These are phyloP conservation scores for Phanerochaete sordida DNA, from an alignment of 768 basidiomycete genomes.

Conservation along the genomic window DNA sequence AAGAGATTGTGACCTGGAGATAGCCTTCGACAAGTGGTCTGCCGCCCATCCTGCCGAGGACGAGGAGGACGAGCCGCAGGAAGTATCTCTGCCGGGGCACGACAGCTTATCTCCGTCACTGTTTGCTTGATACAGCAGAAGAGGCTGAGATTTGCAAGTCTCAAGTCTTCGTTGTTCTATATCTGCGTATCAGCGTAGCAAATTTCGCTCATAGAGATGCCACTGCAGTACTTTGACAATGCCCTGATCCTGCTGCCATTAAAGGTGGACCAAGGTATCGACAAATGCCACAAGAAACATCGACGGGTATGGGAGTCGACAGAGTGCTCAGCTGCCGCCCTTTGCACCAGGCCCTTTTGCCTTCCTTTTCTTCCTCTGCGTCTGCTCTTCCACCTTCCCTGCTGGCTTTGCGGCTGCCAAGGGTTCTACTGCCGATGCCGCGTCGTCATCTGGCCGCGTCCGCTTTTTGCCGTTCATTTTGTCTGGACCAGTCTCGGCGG, in stretches of 20 bases:
- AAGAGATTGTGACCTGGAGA: conserved; percentile 31
- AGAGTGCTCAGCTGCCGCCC: not conserved
- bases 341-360: conserved; percentile 6
- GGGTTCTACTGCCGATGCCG: not conserved
- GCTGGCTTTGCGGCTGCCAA: not conserved
- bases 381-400: conserved; percentile 1
- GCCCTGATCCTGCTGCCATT: no score
- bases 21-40: conserved; percentile 33
- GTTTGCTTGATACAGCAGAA: no score
- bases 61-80: not conserved
- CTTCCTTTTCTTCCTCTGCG: conserved; percentile 20
- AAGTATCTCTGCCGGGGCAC: not conserved
- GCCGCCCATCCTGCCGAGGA: not conserved
- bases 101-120: no score
- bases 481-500: not conserved
- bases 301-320: no score
- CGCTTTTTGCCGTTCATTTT: not conserved
- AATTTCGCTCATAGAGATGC: no score
- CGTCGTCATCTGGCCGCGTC: not conserved
- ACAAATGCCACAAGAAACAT: no score
- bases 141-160: no score
- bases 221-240: no score
- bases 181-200: no score
- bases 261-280: no score
- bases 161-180: no score